Base-by-base conservation (phyloP, 1,139 yeast genomes). In the Zygosaccharomyces sapae region DNA sequence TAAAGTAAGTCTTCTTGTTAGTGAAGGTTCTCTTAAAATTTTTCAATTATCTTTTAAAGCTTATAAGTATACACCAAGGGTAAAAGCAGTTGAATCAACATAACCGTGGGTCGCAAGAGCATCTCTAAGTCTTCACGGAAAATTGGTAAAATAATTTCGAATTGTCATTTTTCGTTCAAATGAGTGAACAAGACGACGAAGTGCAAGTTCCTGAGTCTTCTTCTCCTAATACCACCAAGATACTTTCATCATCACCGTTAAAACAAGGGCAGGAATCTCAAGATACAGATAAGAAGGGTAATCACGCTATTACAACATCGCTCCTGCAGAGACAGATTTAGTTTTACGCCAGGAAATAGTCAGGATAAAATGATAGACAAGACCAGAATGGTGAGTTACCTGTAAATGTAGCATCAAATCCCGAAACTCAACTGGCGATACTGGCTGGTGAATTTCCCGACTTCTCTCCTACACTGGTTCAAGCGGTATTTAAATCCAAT, bases 401-500 rank as follows among this genome's bases (percentile, higher is more conserved):
- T 12, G 13, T 44, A 1, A 47, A 37, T 3, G 38, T 35, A 29
- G 33, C 45, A 3, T 44, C 41, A 7, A 43, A 45, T 31, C 44
- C 49, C 5, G 57, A 55, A 20, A 43, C 43, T 6, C 55, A 53
- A 24, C 47, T 60, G 8, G 48, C 52, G 5, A 39, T 37, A 4
- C 47, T 63, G 40, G 49, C 53, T 5, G 41, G 41, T 3, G 66
- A 63, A 75, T 68, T 75, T 73, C 61, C 77, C 71, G 47, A 72
- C 75, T 61, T 73, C 78, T 52, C 73, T 70, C 52, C 74, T 5
- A 72, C 79, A 30, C 76, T 80, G 52, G 73, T 83, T 33, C 75
- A 79, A 52, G 79, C 79, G 43, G 84, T 83, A 1, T 79, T 81
- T 59, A 81, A 78, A 43, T 75, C 77, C 30, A 81, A 80, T 36